Evolutionary conservation across 1,284 basidiomycete genomes (phyloP), one percentile per base, ranked within the genome.

Genomic region (Caloboletus firmus): DNA sequence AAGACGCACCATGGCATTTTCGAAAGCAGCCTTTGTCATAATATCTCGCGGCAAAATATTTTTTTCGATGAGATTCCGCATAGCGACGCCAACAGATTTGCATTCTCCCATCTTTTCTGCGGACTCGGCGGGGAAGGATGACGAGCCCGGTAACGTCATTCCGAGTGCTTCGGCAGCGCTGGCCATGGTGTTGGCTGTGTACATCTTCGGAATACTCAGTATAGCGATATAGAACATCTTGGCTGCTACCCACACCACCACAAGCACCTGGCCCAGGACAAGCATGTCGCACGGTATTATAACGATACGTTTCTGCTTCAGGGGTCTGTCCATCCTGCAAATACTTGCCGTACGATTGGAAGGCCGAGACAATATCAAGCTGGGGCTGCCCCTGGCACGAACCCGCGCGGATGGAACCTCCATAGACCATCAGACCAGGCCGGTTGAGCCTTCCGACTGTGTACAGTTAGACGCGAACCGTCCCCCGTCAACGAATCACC

Each of bases 181-280:
- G 8, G 94, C 91, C 89, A 98, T 95, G 1, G 95, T 97, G 73
- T 97, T 98, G 24, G 94, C 95, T 17, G 95, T 98, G 74, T 96
- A 97, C 89, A 92, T 92, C 89, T 91, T 61, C 13, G 35, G 24
- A 57, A 51, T 44, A 26, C 63, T 68, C 20, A 72, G 64, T 13
- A 49, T 68, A 55, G 50, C 58, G 65, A 62, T 1, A 44, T 56
- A 48, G 51, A 61, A 63, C 44, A 42, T 55, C 24, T 34, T 36
- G 13, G 12, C 5, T 40, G 31, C 31, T 42, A 82, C 87, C 73
- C 72, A 92, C 91, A 61, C 95, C 95, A 69, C 95, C 96, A 73
- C 96, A 98, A 39, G 95, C 94, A 55, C 95, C 95, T 37, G 95
- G 87, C 41, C 96, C 96, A 15, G 96, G 94, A 71, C 96, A 99